Base-by-base conservation (phyloP, 2,329 filamentous ascomycete genomes). In the Fusarium goolgardi region DNA sequence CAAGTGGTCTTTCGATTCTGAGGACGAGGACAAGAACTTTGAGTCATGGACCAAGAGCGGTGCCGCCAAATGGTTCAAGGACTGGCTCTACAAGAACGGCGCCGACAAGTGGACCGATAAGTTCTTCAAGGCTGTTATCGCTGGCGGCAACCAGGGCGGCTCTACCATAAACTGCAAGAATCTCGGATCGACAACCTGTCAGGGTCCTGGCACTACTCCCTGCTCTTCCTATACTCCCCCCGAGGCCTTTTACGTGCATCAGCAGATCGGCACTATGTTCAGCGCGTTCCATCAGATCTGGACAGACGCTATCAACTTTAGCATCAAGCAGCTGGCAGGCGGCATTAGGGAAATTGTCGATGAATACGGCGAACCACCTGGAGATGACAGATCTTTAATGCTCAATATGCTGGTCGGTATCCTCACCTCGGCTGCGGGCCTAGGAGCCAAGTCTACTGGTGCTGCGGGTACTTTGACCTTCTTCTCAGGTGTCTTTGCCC, bases 391-490 rank as follows among this genome's bases (percentile, higher is more conserved):
- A n/a, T n/a, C 21, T 6, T n/a, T 58, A 25, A 54, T 65, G 4
- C 59, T 65, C 35, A 65, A 65, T 39, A 64, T 65, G 63, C 41
- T 65, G 11, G 53, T 65, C 20, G 59, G 62, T 7, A 44, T 65
- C 12, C 45, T 65, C 9, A 65, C 59, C 18, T 59, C 59, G 1
- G 40, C 32, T n/a, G 41, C 41, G 10, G 52, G 52, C 4, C 31
- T 55, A 6, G 29, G 31, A 5, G 41, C 32, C n/a, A 13, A 20
- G 31, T 31, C 18, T 25, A 10, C 31, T 8, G 61, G 52, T 23
- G 49, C 62, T 25, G 40, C 58, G 15, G 58, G 58, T n/a, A 21
- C 54, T 0, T 32, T 65, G 5, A 63, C 54, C 25, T 25, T 59
- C 18, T 45, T 65, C 18, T 39, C 59, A 6, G 63, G 54, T 7